Conservation (phyloP, 2,329 filamentous ascomycete species). For the Sclerotinia trifoliorum region DNA sequence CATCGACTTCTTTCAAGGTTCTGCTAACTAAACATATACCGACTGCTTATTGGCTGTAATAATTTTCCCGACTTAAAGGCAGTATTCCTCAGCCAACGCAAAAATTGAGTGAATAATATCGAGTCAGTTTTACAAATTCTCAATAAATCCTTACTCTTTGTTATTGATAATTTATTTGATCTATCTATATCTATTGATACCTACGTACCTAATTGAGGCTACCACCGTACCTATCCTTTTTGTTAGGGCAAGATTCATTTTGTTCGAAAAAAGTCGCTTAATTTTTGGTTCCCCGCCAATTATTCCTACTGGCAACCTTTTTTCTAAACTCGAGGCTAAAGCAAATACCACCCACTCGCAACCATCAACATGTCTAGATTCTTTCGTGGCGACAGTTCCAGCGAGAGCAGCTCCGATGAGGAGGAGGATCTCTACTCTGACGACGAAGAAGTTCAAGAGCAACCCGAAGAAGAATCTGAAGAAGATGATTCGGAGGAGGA, state of each 20-base stretch:
- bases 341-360: not conserved
- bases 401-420: slow-evolving; percentile 87
- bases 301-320: slow-evolving; percentile 14
- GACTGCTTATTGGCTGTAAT: slow-evolving; percentile 4
- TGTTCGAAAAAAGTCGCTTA: slow-evolving; percentile 23
- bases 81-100: not conserved
- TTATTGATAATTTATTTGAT: not conserved
- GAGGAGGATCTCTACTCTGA: slow-evolving; percentile 92
- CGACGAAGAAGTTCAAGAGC: slow-evolving; percentile 59
- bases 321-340: slow-evolving; percentile 6
- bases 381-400: slow-evolving; percentile 95
- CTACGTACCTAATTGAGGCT: not conserved
- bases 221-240: not conserved
- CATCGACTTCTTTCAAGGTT: slow-evolving; percentile 13
- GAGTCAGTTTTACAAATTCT: not conserved
- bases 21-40: slow-evolving; percentile 14
- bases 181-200: not conserved
- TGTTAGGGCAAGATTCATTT: slow-evolving; percentile 17
- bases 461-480: slow-evolving; percentile 47
- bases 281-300: slow-evolving; percentile 23
- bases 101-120: not conserved
- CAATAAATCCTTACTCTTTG: not conserved
- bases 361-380: slow-evolving; percentile 82
- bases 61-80: not conserved
- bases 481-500: slow-evolving; percentile 52